Percentiles rank a stretch among this genome's conserved stretches.
These are phyloP conservation scores for Eucalyptus dawsonii DNA, from an alignment of 345 rosid species.

Conservation along the genomic window DNA sequence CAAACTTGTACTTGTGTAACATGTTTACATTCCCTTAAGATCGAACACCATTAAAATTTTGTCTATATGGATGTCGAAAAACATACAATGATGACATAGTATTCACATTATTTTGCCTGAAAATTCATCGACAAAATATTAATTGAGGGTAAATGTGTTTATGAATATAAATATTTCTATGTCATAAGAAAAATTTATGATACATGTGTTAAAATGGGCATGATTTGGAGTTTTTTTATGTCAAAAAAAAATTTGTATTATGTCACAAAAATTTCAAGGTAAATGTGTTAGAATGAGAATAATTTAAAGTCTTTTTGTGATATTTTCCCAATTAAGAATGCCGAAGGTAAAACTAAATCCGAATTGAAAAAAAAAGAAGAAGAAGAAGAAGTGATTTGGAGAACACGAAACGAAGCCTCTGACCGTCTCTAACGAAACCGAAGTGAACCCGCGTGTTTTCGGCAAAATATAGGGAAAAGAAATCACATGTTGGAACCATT, in stretches of 20 bases:
- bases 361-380: too few species aligned
- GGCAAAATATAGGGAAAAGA: not conserved
- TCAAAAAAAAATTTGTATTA: too few species aligned
- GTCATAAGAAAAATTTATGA: not conserved
- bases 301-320: too few species aligned
- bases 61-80: too few species aligned
- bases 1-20: fast-evolving
- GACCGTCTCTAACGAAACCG: not conserved
- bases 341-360: not conserved
- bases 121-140: too few species aligned
- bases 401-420: not conserved
- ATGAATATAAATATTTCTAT: too few species aligned
- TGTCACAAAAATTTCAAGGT: too few species aligned
- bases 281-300: too few species aligned
- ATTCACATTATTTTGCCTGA: too few species aligned
- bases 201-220: not conserved
- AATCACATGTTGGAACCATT: not conserved
- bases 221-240: too few species aligned
- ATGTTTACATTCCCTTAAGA: not conserved
- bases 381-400: not conserved
- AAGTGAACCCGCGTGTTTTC: not conserved
- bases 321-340: not conserved
- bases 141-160: not conserved
- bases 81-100: fast-evolving
- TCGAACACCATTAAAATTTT: not conserved